These are phyloP conservation scores for Wallemia hederae DNA, from an alignment of 1,284 basidiomycete genomes.

Conservation along the genomic window DNA sequence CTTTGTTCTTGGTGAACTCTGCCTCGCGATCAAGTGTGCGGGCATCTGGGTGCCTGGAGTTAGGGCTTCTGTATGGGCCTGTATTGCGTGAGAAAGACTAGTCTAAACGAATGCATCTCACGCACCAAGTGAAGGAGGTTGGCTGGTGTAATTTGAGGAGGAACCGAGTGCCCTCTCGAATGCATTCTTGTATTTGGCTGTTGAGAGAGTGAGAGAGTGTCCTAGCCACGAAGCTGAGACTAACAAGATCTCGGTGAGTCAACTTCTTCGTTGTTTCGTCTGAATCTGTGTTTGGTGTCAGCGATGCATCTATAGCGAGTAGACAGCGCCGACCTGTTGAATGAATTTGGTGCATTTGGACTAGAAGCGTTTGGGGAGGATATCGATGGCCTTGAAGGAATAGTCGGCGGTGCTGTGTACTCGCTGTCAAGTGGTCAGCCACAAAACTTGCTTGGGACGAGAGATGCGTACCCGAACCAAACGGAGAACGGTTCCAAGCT, in stretches of 20 bases:
- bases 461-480: slow-evolving; percentile 49
- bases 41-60: background rate
- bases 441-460: slow-evolving; percentile 5
- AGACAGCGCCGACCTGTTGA: background rate
- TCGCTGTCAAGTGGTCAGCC: background rate
- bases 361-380: background rate
- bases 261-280: background rate
- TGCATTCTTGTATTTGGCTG: background rate
- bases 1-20: background rate
- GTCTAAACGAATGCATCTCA: background rate
- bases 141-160: background rate
- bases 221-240: background rate
- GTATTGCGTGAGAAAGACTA: background rate
- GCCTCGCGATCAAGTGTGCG: background rate
- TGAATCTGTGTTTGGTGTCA: background rate
- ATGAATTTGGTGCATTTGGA: background rate
- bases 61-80: background rate
- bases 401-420: background rate
- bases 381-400: slow-evolving; percentile 20
- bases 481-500: slow-evolving; percentile 50
- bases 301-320: background rate
- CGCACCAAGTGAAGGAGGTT: background rate
- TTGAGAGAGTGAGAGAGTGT: background rate
- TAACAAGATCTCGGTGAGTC: background rate
- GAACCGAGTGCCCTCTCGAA: background rate